Base-by-base conservation (phyloP, 768 basidiomycete species). In the Agaricus sinodeliciosus region DNA sequence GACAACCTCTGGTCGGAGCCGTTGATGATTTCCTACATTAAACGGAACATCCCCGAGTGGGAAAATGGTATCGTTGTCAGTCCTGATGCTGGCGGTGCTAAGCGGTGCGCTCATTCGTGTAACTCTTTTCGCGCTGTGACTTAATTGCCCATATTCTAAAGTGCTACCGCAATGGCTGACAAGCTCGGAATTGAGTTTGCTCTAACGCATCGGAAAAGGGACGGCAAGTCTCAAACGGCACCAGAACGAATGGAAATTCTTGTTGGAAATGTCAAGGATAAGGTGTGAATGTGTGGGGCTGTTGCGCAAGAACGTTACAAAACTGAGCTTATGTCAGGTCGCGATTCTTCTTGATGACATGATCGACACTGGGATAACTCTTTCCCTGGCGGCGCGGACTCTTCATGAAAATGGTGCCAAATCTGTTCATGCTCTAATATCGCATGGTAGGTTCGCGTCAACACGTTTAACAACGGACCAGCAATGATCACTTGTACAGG, bases 301-400 rank as follows among this genome's bases (percentile, higher is more conserved):
- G 31, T 25, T 8, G 28, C 31, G 25, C 19, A 52, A 28, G 39
- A 55, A 3, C 48, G 45, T 40, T 48, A 12, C 39, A n/a, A 27
- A 35, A 4, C 40, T 37, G 36, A 40, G 58, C 49, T 11, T 53
- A 56, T 12, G 31, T 5, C 51, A 93, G 88, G 79, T 94, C 49
- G 94, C 90, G 36, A 91, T 99, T 63, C 78, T 99, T 43, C 91
- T 99, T 31, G 96, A 99, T 66, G 96, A 99, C 64, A 98, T 99
- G 95, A 87, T 96, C 63, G 96, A 99, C 66, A 92, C 91, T 4
- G 95, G 94, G 11, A 79, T 75, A 35, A 98, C 96, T n/a, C 76
- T 98, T 26, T 75, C 81, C 12, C 72, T 95, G 12, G 96, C 96
- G 9, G 84, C 84, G 6, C 80, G 81, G 42, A 89, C 91, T n/a